A percentile compares a stretch with the other conserved stretches of the same genome.
phyloP scores from a whole-genome alignment of 78 protist genomes.

The Polysphondylium violaceum region DNA sequence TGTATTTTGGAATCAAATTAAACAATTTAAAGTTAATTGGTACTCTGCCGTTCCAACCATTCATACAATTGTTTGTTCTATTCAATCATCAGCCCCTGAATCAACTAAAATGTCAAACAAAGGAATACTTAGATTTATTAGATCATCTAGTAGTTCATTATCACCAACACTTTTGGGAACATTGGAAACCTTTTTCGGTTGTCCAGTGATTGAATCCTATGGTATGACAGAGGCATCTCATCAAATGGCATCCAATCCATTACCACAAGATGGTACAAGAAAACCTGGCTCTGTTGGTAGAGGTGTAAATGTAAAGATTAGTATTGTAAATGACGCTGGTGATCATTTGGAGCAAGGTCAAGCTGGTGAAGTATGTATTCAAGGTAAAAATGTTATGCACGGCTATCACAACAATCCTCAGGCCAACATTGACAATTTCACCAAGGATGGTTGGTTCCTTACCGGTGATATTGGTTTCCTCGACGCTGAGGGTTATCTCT shows the following conservation, averaged over 20 bases:
- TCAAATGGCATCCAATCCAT: conserved; percentile 89
- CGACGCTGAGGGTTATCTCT: conserved; percentile 84
- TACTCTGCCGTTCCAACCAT: conserved; percentile 93
- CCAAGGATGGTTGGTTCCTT: conserved; percentile 86
- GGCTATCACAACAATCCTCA: conserved; percentile 88
- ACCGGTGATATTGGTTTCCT: conserved; percentile 92
- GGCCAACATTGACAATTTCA: conserved; percentile 84
- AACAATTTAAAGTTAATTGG: conserved; percentile 77
- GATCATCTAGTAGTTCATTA: conserved; percentile 84
- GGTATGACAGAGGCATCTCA: conserved; percentile 93
- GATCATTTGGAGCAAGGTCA: conserved; percentile 65
- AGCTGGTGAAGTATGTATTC: conserved; percentile 86
- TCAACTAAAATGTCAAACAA: conserved; percentile 6
- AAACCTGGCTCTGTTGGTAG: conserved; percentile 87
- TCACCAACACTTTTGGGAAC: conserved; percentile 83
- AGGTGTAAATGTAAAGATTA: conserved; percentile 73
- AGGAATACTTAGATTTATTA: conserved; percentile 84
- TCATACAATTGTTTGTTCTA: conserved; percentile 82
- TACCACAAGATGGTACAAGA: conserved; percentile 75
- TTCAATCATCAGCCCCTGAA: background rate
- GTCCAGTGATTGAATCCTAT: conserved; percentile 92
- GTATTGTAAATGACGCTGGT: conserved; percentile 62
- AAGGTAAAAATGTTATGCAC: conserved; percentile 83
- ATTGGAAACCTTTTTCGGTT: conserved; percentile 82
- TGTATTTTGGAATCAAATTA: conserved; percentile 80